Percentiles rank a stretch among this genome's conserved stretches.
Conservation (phyloP, 331 rosid genomes). For the Phaseolus coccineus region DNA sequence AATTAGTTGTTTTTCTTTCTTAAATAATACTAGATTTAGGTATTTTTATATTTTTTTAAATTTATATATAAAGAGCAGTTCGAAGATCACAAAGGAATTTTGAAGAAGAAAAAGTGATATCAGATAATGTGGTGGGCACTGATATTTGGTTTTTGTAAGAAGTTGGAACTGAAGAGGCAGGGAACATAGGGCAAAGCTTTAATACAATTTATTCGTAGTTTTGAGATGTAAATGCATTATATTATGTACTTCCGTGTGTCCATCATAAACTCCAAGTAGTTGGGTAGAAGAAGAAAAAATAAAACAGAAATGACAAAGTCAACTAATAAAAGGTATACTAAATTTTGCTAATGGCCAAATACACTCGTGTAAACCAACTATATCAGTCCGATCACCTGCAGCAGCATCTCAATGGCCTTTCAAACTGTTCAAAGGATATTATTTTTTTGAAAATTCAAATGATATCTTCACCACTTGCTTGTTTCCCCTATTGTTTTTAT, state of each 20-base stretch:
- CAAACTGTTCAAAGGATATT: conserved; percentile 51
- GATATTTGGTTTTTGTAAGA: not conserved
- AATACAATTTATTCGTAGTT: not conserved
- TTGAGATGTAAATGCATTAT: not conserved
- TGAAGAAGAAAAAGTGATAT: not conserved
- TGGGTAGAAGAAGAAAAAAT: not conserved
- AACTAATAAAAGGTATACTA: conserved; percentile 42
- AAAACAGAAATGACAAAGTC: conserved; percentile 16
- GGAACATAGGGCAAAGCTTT: not conserved
- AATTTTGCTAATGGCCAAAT: conserved; percentile 23
- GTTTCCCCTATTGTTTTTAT: not conserved
- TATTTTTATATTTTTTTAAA: too few species aligned
- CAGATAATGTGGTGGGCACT: not conserved
- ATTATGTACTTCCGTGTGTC: not conserved
- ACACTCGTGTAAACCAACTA: not conserved
- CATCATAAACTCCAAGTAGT: conserved; percentile 10
- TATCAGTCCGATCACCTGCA: not conserved
- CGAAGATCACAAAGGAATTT: not conserved
- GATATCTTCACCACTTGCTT: conserved; percentile 32
- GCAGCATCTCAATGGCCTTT: conserved; percentile 46
- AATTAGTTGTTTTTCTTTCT: too few species aligned
- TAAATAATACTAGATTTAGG: too few species aligned
- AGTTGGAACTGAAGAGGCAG: not conserved
- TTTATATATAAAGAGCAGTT: not conserved
- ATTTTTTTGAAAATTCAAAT: conserved; percentile 33